These are phyloP conservation scores for Ciborinia camelliae DNA, from an alignment of 2,329 filamentous ascomycete species.

Conservation along the genomic window DNA sequence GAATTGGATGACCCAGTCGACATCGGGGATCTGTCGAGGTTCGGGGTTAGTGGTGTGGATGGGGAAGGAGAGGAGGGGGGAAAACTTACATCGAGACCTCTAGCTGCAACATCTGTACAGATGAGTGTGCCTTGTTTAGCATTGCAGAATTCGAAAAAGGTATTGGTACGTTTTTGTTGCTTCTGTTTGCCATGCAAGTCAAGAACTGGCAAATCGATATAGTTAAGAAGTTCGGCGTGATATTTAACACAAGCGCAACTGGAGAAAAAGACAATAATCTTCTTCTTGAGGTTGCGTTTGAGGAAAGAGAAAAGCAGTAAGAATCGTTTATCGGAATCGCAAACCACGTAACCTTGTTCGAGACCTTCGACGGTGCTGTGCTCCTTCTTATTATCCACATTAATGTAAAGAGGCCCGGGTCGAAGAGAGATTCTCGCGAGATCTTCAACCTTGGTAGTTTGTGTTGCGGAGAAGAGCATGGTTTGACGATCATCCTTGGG, in stretches of 20 bases:
- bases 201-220: constrained; percentile 88
- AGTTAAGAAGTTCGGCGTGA: constrained; percentile 92
- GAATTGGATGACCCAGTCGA: constrained; percentile 96
- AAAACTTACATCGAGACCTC: constrained; percentile 75
- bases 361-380: constrained; percentile 89
- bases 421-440: constrained; percentile 89
- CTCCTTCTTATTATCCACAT: constrained; percentile 87
- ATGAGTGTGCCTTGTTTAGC: constrained; percentile 83
- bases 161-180: constrained; percentile 97
- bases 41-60: background rate
- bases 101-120: constrained; percentile 92
- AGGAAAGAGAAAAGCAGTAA: constrained; percentile 91
- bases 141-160: constrained; percentile 95
- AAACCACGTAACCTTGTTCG: constrained; percentile 93
- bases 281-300: constrained; percentile 81
- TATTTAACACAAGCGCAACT: constrained; percentile 94
- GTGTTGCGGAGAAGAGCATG: constrained; percentile 97
- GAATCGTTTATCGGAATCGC: constrained; percentile 91
- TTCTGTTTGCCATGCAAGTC: constrained; percentile 94
- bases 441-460: constrained; percentile 98
- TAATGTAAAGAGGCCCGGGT: constrained; percentile 91
- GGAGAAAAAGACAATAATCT: constrained; percentile 95
- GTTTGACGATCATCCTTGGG: constrained; percentile 85
- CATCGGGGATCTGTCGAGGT: constrained; percentile 68
- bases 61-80: background rate